Conservation (phyloP, 169 alveolate species). For the Cryptosporidium sp. region DNA sequence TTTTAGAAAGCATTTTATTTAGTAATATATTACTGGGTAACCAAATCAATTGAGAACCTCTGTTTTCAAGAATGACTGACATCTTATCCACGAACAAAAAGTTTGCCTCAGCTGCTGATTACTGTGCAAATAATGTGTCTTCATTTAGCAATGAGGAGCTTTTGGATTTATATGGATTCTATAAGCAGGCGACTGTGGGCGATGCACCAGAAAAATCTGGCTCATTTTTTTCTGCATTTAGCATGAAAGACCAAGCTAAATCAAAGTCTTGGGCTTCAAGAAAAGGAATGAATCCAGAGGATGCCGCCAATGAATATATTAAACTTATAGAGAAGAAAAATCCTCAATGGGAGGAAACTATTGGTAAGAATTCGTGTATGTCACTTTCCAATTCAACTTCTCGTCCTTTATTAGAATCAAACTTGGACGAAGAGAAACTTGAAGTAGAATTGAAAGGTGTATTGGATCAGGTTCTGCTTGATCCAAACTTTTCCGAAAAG, state of each 20-base stretch:
- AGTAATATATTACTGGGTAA: not conserved
- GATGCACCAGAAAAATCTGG: conserved; percentile 79
- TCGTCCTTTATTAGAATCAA: conserved; percentile 16
- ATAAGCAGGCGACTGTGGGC: conserved; percentile 88
- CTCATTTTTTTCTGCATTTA: conserved; percentile 85
- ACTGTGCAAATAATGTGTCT: conserved; percentile 59
- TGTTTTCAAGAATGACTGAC: conserved; percentile 29
- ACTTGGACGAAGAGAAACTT: conserved; percentile 23
- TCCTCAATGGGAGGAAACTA: conserved; percentile 56
- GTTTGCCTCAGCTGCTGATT: conserved; percentile 63
- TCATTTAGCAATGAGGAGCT: conserved; percentile 80
- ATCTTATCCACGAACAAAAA: conserved; percentile 24
- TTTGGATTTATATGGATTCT: conserved; percentile 83
- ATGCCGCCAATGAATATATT: conserved; percentile 85
- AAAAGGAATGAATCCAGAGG: conserved; percentile 83
- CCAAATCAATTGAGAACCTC: not conserved
- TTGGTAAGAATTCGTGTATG: conserved; percentile 38
- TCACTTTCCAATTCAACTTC: conserved; percentile 52
- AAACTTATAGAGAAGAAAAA: conserved; percentile 42
- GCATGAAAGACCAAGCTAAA: conserved; percentile 84
- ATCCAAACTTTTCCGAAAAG: conserved; percentile 24
- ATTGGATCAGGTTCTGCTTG: conserved; percentile 27
- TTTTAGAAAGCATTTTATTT: not conserved
- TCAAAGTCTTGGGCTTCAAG: conserved; percentile 88
- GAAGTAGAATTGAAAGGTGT: conserved; percentile 23